These are phyloP conservation scores for Solanum tarapatanum DNA, from an alignment of 257 asterid genomes.

Conservation along the genomic window DNA sequence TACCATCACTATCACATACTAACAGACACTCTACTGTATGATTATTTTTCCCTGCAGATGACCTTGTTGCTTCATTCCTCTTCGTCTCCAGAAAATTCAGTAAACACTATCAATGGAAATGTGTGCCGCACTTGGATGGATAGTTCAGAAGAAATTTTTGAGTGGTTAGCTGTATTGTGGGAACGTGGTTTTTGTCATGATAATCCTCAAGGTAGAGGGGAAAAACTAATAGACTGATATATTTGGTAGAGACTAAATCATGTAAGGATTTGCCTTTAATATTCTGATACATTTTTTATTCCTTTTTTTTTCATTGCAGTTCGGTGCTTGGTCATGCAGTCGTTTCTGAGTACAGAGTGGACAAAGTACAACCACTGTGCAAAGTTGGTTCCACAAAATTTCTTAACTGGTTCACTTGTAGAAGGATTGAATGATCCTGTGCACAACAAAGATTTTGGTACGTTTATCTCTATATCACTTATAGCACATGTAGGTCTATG, in stretches of 20 bases:
- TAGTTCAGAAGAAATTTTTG: conserved; percentile 43
- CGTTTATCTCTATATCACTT: conserved; percentile 19
- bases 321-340: conserved; percentile 79
- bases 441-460: conserved; percentile 88
- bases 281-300: neutral
- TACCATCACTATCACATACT: neutral
- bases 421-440: conserved; percentile 87
- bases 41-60: conserved; percentile 36
- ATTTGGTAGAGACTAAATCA: neutral
- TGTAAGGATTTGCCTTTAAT: neutral
- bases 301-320: conserved; percentile 36
- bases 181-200: conserved; percentile 89
- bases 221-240: neutral
- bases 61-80: conserved; percentile 55
- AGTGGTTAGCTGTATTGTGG: conserved; percentile 83
- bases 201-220: conserved; percentile 72
- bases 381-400: conserved; percentile 48
- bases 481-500: neutral
- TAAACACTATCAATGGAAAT: conserved; percentile 23
- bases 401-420: conserved; percentile 71
- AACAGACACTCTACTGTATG: neutral
- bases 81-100: conserved; percentile 25
- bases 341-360: conserved; percentile 69
- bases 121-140: conserved; percentile 35
- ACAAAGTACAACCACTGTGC: conserved; percentile 35